Evolutionary conservation across 177 flowering plant species (phyloP), one percentile per base, ranked within the genome.

Genomic region (Vitis hybrid): DNA sequence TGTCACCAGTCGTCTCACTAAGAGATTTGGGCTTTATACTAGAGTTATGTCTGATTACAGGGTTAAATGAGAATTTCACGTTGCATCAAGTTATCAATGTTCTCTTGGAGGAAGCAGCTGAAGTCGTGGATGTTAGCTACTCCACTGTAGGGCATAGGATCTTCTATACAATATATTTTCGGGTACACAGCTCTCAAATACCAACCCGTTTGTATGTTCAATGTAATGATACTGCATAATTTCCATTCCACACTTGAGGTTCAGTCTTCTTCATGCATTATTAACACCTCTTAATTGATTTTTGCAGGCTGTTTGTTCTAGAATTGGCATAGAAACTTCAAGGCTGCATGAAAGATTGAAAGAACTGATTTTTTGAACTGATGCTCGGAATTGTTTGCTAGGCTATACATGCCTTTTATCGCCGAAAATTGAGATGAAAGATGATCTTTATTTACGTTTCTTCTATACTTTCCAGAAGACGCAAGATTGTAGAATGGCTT

Each of bases 31-130:
- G 65, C 51, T 65, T 68, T 1, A 53, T 30, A 57, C 18, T 78
- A 24, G 76, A 78, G 54, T 71, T 78, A 21, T 14, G 50, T 61
- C 13, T 79, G 61, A 35, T 79, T 3, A 79, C 50, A 56, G 69
- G 69, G 14, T 20, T 69, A 11, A 8, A 65, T 8, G 67, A 75
- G n/a, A 70, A 66, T 2, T 69, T 73, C 59, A 58, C 61, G 74
- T 70, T 78, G 51, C 56, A 52, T 65, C 57, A 75, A 72, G 63
- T 78, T 17, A 66, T 78, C 12, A 53, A 64, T 41, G 64, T 73
- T 61, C 68, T 77, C 21, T 67, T 65, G 15, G 79, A 73, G 69
- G 79, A 72, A 69, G 78, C 78, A 50, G 73, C 78, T 49, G 71
- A 75, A 46, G 75, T 78, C 51, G 78, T 68, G 54, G 65, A 66